Evolutionary conservation across 495 filamentous ascomycete genomes (phyloP).

Genomic region (Aspergillus bridgeri): DNA sequence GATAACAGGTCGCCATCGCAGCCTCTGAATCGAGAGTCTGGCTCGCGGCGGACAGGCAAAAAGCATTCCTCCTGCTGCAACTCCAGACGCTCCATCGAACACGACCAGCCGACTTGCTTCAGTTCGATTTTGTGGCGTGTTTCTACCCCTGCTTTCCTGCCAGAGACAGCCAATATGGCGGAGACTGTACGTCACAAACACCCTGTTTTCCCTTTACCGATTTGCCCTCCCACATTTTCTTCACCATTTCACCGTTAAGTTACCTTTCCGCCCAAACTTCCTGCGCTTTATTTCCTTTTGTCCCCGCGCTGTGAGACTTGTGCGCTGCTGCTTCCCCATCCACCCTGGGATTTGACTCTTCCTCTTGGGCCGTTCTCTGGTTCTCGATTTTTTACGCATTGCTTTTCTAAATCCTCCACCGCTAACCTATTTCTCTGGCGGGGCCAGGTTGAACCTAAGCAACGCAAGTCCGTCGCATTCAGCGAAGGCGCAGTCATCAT

Average conservation of each 20-base stretch:
- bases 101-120: not conserved
- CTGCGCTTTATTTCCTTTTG: conserved; percentile 9
- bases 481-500: conserved; percentile 79
- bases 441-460: conserved; percentile 39
- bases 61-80: not conserved
- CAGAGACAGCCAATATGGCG: conserved; percentile 30
- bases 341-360: not conserved
- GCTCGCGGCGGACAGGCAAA: conserved; percentile 4
- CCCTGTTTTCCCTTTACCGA: conserved; percentile 40
- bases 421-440: conserved; percentile 14
- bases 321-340: conserved; percentile 1
- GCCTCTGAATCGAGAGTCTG: conserved; percentile 8
- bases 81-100: not conserved
- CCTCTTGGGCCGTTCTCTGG: not conserved
- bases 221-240: conserved; percentile 44
- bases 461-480: conserved; percentile 89
- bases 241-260: conserved; percentile 22
- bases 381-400: conserved; percentile 2
- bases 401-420: conserved; percentile 9
- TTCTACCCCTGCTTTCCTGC: not conserved
- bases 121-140: conserved; percentile 15
- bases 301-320: conserved; percentile 3
- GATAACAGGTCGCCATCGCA: conserved; percentile 40
- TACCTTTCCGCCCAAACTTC: conserved; percentile 15
- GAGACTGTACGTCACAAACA: conserved; percentile 52